A percentile compares a stretch with the other conserved stretches of the same genome.
These are phyloP conservation scores for Jasminum sambac DNA, from an alignment of 257 asterid species.

Conservation along the genomic window DNA sequence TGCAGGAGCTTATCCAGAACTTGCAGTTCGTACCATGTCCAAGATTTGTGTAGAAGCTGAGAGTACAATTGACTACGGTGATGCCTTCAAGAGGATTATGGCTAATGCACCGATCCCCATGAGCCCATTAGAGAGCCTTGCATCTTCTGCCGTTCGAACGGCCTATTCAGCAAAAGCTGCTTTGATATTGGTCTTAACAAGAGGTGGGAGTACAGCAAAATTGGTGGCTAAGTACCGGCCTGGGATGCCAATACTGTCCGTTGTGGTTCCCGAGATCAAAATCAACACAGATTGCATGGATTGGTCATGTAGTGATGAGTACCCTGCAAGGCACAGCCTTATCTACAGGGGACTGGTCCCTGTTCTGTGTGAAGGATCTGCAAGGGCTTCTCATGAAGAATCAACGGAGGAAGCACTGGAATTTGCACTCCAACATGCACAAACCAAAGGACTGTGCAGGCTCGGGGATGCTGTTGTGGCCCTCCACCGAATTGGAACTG, in stretches of 20 bases:
- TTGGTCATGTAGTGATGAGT: constrained; percentile 49
- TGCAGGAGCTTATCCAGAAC: constrained; percentile 50
- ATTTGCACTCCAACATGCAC: constrained; percentile 40
- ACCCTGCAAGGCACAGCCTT: constrained; percentile 47
- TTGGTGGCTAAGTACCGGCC: constrained; percentile 55
- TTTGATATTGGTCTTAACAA: constrained; percentile 43
- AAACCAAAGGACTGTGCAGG: constrained; percentile 38
- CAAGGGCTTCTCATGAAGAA: constrained; percentile 49
- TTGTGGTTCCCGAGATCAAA: constrained; percentile 48
- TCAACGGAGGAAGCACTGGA: constrained; percentile 46
- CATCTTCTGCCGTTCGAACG: constrained; percentile 47
- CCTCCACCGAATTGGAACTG: constrained; percentile 44
- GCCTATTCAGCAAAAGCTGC: constrained; percentile 41
- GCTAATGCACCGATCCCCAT: constrained; percentile 47
- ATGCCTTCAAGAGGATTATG: constrained; percentile 39
- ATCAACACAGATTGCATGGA: constrained; percentile 42
- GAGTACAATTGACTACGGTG: constrained; percentile 40
- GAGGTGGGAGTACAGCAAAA: constrained; percentile 54
- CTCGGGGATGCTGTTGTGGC: constrained; percentile 42
- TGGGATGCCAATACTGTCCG: constrained; percentile 44
- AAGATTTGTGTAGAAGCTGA: constrained; percentile 49
- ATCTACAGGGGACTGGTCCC: constrained; percentile 47
- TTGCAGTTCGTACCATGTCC: constrained; percentile 48
- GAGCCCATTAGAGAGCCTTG: constrained; percentile 52
- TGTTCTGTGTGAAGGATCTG: constrained; percentile 43